A percentile compares a stretch with the other conserved stretches of the same genome.
phyloP scores from a whole-genome alignment of 2,329 filamentous ascomycete genomes.

The Scleromitrula shiraiana region DNA sequence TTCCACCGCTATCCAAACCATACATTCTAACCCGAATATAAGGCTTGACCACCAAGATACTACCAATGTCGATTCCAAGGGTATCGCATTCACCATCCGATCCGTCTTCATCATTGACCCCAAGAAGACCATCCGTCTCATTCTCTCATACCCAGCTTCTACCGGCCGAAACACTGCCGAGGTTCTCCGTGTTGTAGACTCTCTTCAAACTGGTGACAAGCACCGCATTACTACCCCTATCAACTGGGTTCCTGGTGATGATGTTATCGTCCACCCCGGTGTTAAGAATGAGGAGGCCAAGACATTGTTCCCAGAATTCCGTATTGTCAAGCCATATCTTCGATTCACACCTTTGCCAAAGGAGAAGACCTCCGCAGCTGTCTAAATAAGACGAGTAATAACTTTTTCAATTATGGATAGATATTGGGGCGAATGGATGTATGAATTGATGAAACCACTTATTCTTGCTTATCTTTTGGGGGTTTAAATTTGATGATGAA shows the following conservation, averaged over 20 bases:
- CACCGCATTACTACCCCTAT: constrained; percentile 83
- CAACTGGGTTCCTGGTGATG: constrained; percentile 82
- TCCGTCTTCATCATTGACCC: constrained; percentile 94
- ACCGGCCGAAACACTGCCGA: constrained; percentile 78
- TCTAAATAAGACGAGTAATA: constrained; percentile 11
- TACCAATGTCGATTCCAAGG: constrained; percentile 73
- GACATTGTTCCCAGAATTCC: constrained; percentile 75
- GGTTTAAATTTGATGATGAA: no score
- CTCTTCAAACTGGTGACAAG: constrained; percentile 77
- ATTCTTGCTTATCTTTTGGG: no score
- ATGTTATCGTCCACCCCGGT: constrained; percentile 82
- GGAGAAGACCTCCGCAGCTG: constrained; percentile 34
- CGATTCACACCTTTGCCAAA: constrained; percentile 62
- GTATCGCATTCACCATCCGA: constrained; percentile 87
- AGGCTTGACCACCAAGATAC: constrained; percentile 73
- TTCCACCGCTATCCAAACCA: neutral
- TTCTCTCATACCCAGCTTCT: constrained; percentile 85
- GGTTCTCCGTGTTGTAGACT: constrained; percentile 72
- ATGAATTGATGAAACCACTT: neutral
- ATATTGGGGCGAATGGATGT: neutral
- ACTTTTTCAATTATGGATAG: neutral
- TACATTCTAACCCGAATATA: neutral
- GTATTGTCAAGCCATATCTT: constrained; percentile 63
- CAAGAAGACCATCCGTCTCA: constrained; percentile 85
- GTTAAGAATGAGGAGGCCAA: constrained; percentile 79